Conservation (phyloP, 2,329 filamentous ascomycete genomes). For the Sclerotiophoma versabilis region DNA sequence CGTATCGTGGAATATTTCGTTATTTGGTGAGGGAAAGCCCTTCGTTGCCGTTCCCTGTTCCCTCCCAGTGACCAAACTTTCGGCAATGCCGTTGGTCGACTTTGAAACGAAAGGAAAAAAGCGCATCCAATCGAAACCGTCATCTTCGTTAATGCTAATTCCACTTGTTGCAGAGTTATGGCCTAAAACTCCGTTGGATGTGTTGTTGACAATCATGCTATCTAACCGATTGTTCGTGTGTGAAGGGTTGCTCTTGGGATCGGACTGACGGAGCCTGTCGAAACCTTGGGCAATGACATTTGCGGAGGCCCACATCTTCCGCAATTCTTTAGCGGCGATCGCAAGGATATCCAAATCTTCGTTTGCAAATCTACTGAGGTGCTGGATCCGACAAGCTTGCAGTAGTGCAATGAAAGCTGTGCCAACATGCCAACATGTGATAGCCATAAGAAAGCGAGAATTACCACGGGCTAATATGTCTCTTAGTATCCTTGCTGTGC, state of each 20-base stretch:
- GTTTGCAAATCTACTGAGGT: constrained; percentile 25
- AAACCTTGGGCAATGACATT: constrained; percentile 31
- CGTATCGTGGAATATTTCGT: constrained; percentile 29
- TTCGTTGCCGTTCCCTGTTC: constrained; percentile 27
- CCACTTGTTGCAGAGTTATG: background rate
- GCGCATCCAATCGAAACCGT: constrained; percentile 32
- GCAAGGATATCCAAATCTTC: constrained; percentile 28
- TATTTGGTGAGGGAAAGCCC: constrained; percentile 33
- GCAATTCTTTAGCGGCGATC: constrained; percentile 27
- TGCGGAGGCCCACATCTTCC: constrained; percentile 35
- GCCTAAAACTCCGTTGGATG: background rate
- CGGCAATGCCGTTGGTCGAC: constrained; percentile 28
- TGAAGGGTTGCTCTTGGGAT: background rate
- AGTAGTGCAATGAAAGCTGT: constrained; percentile 34
- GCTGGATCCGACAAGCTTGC: constrained; percentile 29
- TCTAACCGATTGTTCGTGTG: background rate
- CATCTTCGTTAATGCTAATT: constrained; percentile 3
- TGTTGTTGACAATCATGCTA: background rate
- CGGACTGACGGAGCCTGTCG: constrained; percentile 25
- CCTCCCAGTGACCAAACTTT: constrained; percentile 23
- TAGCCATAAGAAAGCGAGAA: constrained; percentile 32
- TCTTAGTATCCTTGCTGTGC: constrained; percentile 28
- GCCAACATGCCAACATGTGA: constrained; percentile 33
- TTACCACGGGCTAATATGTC: constrained; percentile 33
- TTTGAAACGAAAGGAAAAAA: constrained; percentile 33